Base-by-base conservation (phyloP, 257 asterid genomes). In the Capsicum rhomboideum region DNA sequence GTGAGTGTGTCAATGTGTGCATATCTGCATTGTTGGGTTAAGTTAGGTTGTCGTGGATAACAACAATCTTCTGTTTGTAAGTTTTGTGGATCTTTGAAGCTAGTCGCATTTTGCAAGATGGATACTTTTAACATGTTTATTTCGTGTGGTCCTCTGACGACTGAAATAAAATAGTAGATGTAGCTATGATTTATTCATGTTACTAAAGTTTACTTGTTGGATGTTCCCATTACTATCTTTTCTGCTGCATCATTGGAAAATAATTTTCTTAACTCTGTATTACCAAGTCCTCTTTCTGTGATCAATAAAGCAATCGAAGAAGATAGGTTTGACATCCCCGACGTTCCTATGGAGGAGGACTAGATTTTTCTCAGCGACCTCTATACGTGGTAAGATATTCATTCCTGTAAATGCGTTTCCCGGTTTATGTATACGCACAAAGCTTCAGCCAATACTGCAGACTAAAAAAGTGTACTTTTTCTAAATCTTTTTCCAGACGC, bases 291-390 rank as follows among this genome's bases (percentile, higher is more conserved):
- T 55, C 69, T 88, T 72, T 92, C 93, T 11, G 92, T 93, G 80
- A 90, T 93, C 44, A 92, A 89, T 77, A 94, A 91, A 89, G 83
- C 92, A 16, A 90, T 94, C 79, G 90, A 91, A 86, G 98, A 95
- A 90, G 99, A 95, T 88, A 92, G 97, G 90, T 92, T 92, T 59
- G 97, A 94, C 84, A 89, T 95, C 86, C 99, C 99, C 1, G 97
- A 94, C 10, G 98, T 95, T 63, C 98, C 97, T n/a, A 95, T 94
- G 99, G 97, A 95, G 86, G 99, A 94, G 87, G 97, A 94, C 82
- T 94, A 82, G 88, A 71, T 55, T 82, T 37, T 42, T 10, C 16
- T n/a, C 64, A 17, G 80, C 6, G 17, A 74, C 55, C 31, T 50
- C 68, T 68, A 14, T 17, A 74, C 58, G 59, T 77, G 72, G 74